A percentile compares a stretch with the other conserved stretches of the same genome.
phyloP scores from a whole-genome alignment of 306 rosid genomes.

The Inga oerstediana region DNA sequence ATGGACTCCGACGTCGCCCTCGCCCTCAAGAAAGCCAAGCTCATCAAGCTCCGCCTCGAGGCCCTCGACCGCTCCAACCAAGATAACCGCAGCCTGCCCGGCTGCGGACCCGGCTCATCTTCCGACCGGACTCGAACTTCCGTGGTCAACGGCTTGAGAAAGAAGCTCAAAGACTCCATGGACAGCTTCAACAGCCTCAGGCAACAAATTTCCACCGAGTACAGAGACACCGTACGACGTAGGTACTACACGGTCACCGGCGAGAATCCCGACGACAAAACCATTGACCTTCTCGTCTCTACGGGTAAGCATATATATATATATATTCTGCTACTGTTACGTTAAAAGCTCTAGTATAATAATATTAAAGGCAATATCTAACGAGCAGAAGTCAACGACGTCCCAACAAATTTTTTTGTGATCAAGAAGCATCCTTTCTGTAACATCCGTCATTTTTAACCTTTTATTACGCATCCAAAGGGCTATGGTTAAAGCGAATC shows the following conservation, averaged over 20 bases:
- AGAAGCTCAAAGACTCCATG: constrained; percentile 81
- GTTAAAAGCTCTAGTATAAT: background rate
- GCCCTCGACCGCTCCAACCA: constrained; percentile 69
- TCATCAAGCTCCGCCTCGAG: constrained; percentile 73
- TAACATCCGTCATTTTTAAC: too few species aligned
- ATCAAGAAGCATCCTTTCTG: background rate
- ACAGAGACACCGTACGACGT: constrained; percentile 77
- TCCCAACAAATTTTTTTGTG: background rate
- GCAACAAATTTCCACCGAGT: constrained; percentile 76
- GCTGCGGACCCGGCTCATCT: constrained; percentile 74
- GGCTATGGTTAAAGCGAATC: too few species aligned
- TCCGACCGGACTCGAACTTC: constrained; percentile 80
- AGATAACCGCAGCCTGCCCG: constrained; percentile 53
- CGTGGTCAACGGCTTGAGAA: constrained; percentile 70
- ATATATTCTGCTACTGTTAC: background rate
- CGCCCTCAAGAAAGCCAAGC: constrained; percentile 76
- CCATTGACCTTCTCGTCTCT: constrained; percentile 73
- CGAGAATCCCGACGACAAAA: constrained; percentile 84
- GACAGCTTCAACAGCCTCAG: constrained; percentile 66
- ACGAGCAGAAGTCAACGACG: background rate
- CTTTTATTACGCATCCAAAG: too few species aligned
- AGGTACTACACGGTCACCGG: constrained; percentile 89
- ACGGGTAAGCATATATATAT: constrained; percentile 45
- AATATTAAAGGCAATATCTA: background rate
- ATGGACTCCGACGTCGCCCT: constrained; percentile 78